Conservation (phyloP, 805 yeast species). For the Hanseniaspora taiwanica region DNA sequence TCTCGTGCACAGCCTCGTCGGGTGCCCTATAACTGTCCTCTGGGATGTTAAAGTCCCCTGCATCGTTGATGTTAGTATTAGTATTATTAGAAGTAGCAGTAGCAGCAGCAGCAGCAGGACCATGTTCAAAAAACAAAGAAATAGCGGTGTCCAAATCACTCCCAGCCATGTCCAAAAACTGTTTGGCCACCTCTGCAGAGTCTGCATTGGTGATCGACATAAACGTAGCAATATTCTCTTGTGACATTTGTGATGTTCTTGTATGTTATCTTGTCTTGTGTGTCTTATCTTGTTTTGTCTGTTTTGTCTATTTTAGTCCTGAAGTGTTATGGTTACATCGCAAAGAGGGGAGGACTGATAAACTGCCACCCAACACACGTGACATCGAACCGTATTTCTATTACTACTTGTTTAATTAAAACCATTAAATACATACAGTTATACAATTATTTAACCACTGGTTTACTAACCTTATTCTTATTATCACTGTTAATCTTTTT, state of each 20-base stretch:
- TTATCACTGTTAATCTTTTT: too few relatives aligned
- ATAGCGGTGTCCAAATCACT: constrained; percentile 75
- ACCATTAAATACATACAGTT: too few relatives aligned
- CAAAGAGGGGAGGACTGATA: too few relatives aligned
- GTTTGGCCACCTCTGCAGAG: constrained; percentile 55
- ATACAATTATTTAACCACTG: too few relatives aligned
- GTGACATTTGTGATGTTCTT: constrained; percentile 16
- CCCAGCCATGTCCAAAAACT: constrained; percentile 67
- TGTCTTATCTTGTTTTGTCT: neutral
- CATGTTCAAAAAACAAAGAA: constrained; percentile 65
- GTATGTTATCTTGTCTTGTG: neutral
- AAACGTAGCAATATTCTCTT: constrained; percentile 53
- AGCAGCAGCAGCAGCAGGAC: constrained; percentile 20
- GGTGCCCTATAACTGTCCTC: constrained; percentile 57
- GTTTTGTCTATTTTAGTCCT: too few relatives aligned
- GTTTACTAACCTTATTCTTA: too few relatives aligned
- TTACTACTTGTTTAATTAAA: too few relatives aligned
- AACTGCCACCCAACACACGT: too few relatives aligned
- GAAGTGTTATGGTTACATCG: too few relatives aligned
- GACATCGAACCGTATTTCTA: too few relatives aligned
- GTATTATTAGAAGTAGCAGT: constrained; percentile 7
- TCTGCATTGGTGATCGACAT: constrained; percentile 71
- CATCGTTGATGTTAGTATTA: constrained; percentile 3
- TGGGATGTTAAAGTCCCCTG: constrained; percentile 10
- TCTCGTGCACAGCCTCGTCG: constrained; percentile 55